These are phyloP conservation scores for Aspergillus amoenus DNA, from an alignment of 2,329 filamentous ascomycete genomes.

Conservation along the genomic window DNA sequence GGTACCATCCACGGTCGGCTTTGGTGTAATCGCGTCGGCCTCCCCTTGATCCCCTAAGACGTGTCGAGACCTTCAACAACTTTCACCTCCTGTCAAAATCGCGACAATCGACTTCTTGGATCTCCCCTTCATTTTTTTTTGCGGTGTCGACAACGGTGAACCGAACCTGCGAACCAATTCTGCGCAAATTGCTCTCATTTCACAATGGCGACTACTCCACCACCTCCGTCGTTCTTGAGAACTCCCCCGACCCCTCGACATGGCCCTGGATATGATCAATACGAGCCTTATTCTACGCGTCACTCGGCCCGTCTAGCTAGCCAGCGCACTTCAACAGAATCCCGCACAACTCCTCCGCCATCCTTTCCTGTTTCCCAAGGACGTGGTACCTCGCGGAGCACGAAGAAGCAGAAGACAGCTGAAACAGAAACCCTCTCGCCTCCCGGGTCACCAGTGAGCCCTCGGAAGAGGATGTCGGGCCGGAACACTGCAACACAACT, in stretches of 20 bases:
- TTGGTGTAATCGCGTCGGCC: slow-evolving; percentile 18
- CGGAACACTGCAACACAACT: slow-evolving; percentile 19
- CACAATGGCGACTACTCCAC: slow-evolving; percentile 48
- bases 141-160: neutral
- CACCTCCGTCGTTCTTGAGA: slow-evolving; percentile 38
- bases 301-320: slow-evolving; percentile 41
- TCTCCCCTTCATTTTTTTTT: neutral
- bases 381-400: slow-evolving; percentile 18
- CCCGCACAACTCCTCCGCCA: slow-evolving; percentile 33
- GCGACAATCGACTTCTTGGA: slow-evolving; percentile 7
- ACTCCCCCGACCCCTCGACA: slow-evolving; percentile 47
- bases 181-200: slow-evolving; percentile 2
- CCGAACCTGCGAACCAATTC: neutral
- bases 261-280: slow-evolving; percentile 45
- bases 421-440: slow-evolving; percentile 28
- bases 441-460: slow-evolving; percentile 27
- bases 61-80: neutral
- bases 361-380: slow-evolving; percentile 22
- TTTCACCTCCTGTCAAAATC: neutral
- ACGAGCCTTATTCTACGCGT: slow-evolving; percentile 41
- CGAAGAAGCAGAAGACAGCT: slow-evolving; percentile 24
- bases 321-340: slow-evolving; percentile 29
- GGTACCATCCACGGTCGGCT: slow-evolving; percentile 12
- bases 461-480: slow-evolving; percentile 27
- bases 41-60: slow-evolving; percentile 17